These are phyloP conservation scores for Botrytis galanthina DNA, from an alignment of 2,329 filamentous ascomycete genomes.

Conservation along the genomic window DNA sequence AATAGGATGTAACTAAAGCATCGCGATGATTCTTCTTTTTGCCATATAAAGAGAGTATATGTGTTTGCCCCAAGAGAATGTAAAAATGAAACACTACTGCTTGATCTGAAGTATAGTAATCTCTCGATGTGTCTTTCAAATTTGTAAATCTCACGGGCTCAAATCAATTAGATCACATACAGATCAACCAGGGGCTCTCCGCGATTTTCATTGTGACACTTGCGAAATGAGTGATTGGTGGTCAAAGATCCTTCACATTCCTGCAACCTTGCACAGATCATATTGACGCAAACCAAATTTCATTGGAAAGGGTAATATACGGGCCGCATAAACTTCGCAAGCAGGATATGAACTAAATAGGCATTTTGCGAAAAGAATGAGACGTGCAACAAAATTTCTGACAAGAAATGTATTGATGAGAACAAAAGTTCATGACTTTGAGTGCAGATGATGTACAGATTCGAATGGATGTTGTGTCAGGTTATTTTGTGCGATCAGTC, in stretches of 20 bases:
- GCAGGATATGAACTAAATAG: conserved; percentile 1
- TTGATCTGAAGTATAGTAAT: background rate
- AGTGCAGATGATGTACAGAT: background rate
- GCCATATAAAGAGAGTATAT: background rate
- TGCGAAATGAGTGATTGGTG: background rate
- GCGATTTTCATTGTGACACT: background rate
- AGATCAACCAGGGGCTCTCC: background rate
- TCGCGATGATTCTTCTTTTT: background rate
- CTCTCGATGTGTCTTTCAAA: background rate
- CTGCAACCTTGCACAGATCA: background rate
- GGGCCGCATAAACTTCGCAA: background rate
- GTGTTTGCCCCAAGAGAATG: background rate
- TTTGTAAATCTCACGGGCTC: background rate
- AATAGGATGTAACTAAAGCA: background rate
- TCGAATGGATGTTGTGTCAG: background rate
- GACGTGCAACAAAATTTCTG: conserved; percentile 13
- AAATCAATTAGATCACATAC: background rate
- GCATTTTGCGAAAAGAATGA: conserved; percentile 11
- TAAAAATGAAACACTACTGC: too few relatives aligned
- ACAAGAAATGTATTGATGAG: background rate
- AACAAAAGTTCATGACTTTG: too few relatives aligned
- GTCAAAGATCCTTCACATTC: background rate
- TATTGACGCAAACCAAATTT: background rate
- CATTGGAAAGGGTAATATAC: conserved; percentile 7
- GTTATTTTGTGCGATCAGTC: background rate